A percentile compares a stretch with the other conserved stretches of the same genome.
These are phyloP conservation scores for Globisporangium parvum DNA, from an alignment of 352 stramenopile species.

Conservation along the genomic window DNA sequence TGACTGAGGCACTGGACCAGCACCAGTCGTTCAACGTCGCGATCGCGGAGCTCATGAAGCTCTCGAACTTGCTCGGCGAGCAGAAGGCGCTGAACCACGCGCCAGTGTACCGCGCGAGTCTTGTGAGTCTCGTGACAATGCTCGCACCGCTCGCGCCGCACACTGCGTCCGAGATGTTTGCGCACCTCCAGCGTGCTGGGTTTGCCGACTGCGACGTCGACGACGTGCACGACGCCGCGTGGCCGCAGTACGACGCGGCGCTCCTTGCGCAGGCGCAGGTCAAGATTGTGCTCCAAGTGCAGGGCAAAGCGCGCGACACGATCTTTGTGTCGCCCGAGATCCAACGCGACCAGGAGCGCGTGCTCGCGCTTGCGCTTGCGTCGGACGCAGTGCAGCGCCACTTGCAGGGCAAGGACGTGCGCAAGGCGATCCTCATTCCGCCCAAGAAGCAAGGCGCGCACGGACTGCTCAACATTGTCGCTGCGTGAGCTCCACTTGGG, in stretches of 20 bases:
- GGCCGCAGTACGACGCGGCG: slow-evolving; percentile 48
- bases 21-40: slow-evolving; percentile 87
- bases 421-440: slow-evolving; percentile 73
- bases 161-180: slow-evolving; percentile 77
- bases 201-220: slow-evolving; percentile 4
- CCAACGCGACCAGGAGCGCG: slow-evolving; percentile 44
- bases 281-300: slow-evolving; percentile 79
- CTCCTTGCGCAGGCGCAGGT: slow-evolving; percentile 65
- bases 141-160: slow-evolving; percentile 73
- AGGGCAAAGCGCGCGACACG: slow-evolving; percentile 70
- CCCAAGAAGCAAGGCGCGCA: slow-evolving; percentile 77
- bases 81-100: slow-evolving; percentile 30
- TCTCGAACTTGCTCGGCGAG: slow-evolving; percentile 76
- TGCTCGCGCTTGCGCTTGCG: slow-evolving; percentile 53
- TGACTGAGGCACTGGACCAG: slow-evolving; percentile 68
- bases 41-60: slow-evolving; percentile 89
- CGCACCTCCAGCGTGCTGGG: slow-evolving; percentile 15
- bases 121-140: slow-evolving; percentile 71
- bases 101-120: slow-evolving; percentile 37
- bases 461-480: slow-evolving; percentile 76
- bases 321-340: slow-evolving; percentile 52
- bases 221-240: slow-evolving; percentile 60
- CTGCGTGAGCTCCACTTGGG: too few relatives aligned
- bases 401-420: slow-evolving; percentile 51
- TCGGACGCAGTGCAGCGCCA: slow-evolving; percentile 61